Base-by-base conservation (phyloP, 2,329 filamentous ascomycete species). In the Cladosporium sp. region DNA sequence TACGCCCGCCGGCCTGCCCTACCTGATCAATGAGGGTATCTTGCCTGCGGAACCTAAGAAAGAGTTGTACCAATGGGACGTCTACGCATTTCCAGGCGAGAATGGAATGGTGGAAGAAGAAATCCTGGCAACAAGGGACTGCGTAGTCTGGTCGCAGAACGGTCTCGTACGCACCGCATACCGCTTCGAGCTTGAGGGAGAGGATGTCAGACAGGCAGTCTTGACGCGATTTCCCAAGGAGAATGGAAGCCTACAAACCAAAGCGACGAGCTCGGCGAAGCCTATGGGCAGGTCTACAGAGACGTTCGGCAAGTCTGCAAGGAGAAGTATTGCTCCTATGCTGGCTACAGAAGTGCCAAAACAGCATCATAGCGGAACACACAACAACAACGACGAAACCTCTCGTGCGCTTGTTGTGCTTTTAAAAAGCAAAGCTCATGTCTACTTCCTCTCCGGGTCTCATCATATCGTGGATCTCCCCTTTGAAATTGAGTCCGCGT, bases 391-490 rank as follows among this genome's bases (percentile, higher is more conserved):
- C 12, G 38, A 64, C 30, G 61, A 57, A 10, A 64, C 61, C 4
- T 44, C 61, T 26, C 81, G 73, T 75, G 93, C 94, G 4, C 81
- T 99, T 68, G 92, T 98, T 8, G 91, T 99, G 59, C 91, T 98
- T 71, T 86, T 99, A 70, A 93, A 92, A 79, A 93, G 92, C 0
- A 94, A 98, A 75, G 93, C 92, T 26, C 94, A 98, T 76, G 88
- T 99, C 70, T 96, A 93, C 82, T 97, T 96, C 76, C 85, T 98
- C 44, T 87, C 91, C 1, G 94, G 94, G 24, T 89, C 92, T 38
- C 95, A 87, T 75, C 92, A 99, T 84, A 87, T 97, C 66, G 85
- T 98, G 58, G 92, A 97, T 76, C 87, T 99, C 74, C 94, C 94
- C 1, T 99, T 99, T 75, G 93, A 65, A 34, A 60, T 60, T 32